A percentile compares a stretch with the other conserved stretches of the same genome.
These are phyloP conservation scores for Salix dunnii DNA, from an alignment of 345 rosid species.

Conservation along the genomic window DNA sequence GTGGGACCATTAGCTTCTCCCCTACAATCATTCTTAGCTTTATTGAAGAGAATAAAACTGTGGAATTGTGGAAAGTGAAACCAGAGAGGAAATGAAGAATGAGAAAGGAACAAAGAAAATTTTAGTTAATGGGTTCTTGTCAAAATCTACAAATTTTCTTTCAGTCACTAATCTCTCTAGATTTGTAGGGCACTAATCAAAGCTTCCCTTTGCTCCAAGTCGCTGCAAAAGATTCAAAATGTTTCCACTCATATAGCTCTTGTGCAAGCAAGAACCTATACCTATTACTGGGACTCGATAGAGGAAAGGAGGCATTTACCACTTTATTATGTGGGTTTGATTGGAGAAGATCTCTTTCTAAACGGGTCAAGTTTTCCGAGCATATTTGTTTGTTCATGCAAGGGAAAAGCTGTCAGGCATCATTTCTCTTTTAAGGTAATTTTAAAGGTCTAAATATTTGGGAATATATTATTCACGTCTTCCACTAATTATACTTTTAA, in stretches of 20 bases:
- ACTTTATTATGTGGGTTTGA: conserved; percentile 32
- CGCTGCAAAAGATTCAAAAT: conserved; percentile 48
- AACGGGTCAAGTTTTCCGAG: conserved; percentile 25
- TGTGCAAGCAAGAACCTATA: conserved; percentile 20
- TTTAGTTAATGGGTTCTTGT: conserved; percentile 36
- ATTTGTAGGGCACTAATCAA: conserved; percentile 34
- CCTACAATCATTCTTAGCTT: conserved; percentile 10
- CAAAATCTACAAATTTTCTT: conserved; percentile 33
- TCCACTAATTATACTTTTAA: conserved; percentile 19
- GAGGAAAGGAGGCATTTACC: conserved; percentile 18
- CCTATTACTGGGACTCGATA: conserved; percentile 1
- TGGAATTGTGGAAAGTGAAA: conserved; percentile 9
- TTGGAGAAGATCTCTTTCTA: conserved; percentile 16
- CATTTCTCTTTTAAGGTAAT: conserved; percentile 25
- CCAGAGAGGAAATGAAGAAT: conserved; percentile 3
- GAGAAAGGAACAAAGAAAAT: conserved; percentile 17
- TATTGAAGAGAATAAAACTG: conserved; percentile 8
- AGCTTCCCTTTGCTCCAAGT: conserved; percentile 38
- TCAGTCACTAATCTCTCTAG: conserved; percentile 22
- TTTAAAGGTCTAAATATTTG: conserved; percentile 9
- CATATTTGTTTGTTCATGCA: conserved; percentile 27
- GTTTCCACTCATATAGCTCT: conserved; percentile 35
- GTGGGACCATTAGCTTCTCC: not conserved
- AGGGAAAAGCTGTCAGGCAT: conserved; percentile 21
- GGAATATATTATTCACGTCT: conserved; percentile 19